Conservation (phyloP, 2,329 filamentous ascomycete genomes). For the Neurospora crassa region DNA sequence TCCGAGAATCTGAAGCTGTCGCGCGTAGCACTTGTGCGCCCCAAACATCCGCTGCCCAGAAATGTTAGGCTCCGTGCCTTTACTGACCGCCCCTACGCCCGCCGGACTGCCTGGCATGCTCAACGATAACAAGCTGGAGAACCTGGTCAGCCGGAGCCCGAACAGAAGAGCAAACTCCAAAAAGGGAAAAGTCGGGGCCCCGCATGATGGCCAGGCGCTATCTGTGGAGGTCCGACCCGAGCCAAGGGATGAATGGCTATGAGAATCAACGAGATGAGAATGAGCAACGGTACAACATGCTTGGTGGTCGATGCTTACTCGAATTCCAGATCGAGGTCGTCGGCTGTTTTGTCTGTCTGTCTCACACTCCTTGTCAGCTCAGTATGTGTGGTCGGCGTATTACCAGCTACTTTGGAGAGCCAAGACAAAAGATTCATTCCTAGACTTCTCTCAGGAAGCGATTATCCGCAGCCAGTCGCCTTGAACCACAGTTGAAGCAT, state of each 20-base stretch:
- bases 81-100: not conserved
- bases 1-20: not conserved
- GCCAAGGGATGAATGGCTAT: not conserved
- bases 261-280: not conserved
- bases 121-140: not conserved
- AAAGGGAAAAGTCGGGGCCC: not conserved
- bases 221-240: not conserved
- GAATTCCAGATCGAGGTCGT: not conserved
- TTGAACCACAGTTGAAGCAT: not conserved
- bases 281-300: not conserved
- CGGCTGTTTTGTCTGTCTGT: not conserved
- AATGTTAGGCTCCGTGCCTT: not conserved
- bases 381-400: not conserved
- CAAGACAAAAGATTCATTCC: not conserved
- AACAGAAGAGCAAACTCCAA: not conserved
- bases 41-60: not conserved
- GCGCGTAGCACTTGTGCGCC: not conserved
- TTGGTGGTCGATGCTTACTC: not conserved
- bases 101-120: not conserved
- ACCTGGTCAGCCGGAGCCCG: not conserved
- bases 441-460: not conserved
- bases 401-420: not conserved
- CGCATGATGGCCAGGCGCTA: not conserved
- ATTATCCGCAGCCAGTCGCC: not conserved
- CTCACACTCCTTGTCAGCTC: not conserved